Evolutionary conservation across 192 early-diverging fungal species (phyloP).

Genomic region (Coemansia sp.): DNA sequence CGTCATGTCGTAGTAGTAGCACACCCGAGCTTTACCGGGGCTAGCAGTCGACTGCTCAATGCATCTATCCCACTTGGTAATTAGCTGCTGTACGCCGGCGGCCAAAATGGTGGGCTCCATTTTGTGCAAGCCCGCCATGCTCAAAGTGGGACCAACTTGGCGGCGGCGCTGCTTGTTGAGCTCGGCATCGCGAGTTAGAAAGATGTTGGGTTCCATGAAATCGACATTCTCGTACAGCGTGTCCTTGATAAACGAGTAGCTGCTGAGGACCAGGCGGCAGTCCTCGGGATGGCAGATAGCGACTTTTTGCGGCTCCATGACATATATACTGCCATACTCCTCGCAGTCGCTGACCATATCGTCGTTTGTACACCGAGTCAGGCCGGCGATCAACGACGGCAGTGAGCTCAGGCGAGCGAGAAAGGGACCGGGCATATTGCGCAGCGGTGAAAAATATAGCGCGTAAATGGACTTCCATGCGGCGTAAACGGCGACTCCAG

Average conservation of each 20-base stretch:
- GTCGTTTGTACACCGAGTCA: slow-evolving; percentile 26
- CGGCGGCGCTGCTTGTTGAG: slow-evolving; percentile 38
- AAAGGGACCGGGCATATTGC: slow-evolving; percentile 28
- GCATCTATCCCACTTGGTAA: slow-evolving; percentile 27
- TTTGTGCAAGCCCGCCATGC: slow-evolving; percentile 14
- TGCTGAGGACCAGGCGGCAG: slow-evolving; percentile 26
- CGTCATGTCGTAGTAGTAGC: slow-evolving; percentile 27
- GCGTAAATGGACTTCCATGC: slow-evolving; percentile 7
- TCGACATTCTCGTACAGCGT: slow-evolving; percentile 22
- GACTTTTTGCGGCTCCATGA: slow-evolving; percentile 36
- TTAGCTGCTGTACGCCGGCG: slow-evolving; percentile 26
- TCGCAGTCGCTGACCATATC: slow-evolving; percentile 20
- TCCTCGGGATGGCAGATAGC: slow-evolving; percentile 37
- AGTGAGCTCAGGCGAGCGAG: slow-evolving; percentile 16
- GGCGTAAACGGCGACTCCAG: not conserved
- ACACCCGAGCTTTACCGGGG: slow-evolving; percentile 5
- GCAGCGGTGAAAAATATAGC: slow-evolving; percentile 28
- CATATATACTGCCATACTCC: slow-evolving; percentile 28
- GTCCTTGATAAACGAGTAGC: slow-evolving; percentile 27
- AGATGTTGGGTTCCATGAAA: slow-evolving; percentile 48
- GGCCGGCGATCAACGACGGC: slow-evolving; percentile 10
- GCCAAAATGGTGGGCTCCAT: slow-evolving; percentile 48
- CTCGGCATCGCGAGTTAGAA: slow-evolving; percentile 29
- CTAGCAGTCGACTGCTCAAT: not conserved
- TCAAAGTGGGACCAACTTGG: slow-evolving; percentile 38